Base-by-base conservation (phyloP, 2,329 filamentous ascomycete species). In the Paecilomyces niveus region DNA sequence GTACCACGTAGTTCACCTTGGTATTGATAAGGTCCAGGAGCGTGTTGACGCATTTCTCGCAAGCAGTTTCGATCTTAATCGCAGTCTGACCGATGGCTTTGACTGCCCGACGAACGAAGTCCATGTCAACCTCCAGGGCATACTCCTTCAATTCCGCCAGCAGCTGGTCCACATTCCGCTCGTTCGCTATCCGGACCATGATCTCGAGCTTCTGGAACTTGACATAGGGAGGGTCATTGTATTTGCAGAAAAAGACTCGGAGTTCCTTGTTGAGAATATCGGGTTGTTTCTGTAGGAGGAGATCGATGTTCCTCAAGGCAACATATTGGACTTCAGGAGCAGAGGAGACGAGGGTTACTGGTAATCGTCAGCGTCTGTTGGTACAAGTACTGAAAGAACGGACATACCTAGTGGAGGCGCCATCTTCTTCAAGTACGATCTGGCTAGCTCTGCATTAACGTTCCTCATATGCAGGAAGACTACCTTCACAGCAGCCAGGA, bases 231-330 rank as follows among this genome's bases (percentile, higher is more conserved):
- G 94, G 93, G 67, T 99, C 94, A 72, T 97, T 97, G 80, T 99
- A 99, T 78, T 99, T 99, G 87, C 94, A 99, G 79, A 99, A 99
- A 79, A 99, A 99, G 8, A 99, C 94, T 52, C 94, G 86, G 69
- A 99, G 86, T 75, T 99, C 94, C 75, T 97, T 97, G 81, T 90
- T 96, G 9, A 99, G 82, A 58, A 99, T 97, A 65, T 96, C 92
- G 10, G 94, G 92, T 74, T 97, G 93, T 66, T 95, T 94, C 74
- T 99, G 94, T 26, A 99, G 82, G 5, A 99, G 82, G 33, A 99
- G 85, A 67, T 99, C 94, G 69, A 99, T 99, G 74, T 99, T 99
- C 63, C 93, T 83, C 54, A 99, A 79, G 13, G 94, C 94, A 58
- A 99, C 94, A 72, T 99, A 99, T 76, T 99, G 94, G 45, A 99